Evolutionary conservation across 331 rosid species (phyloP).

Genomic region (Saraca asoca): DNA sequence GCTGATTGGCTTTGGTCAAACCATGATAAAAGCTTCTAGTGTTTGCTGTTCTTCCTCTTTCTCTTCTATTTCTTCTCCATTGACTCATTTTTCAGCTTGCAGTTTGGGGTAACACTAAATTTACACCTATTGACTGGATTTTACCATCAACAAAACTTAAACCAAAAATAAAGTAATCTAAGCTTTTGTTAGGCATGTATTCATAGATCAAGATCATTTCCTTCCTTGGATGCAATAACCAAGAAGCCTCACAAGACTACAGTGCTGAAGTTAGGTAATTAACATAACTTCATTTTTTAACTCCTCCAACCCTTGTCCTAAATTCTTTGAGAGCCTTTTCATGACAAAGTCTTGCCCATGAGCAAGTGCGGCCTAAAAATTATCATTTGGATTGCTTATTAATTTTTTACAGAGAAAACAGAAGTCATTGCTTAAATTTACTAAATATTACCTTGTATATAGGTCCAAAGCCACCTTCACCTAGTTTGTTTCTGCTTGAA

Average conservation of each 20-base stretch:
- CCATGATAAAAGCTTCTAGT: too few species aligned
- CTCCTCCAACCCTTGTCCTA: conserved; percentile 46
- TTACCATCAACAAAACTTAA: too few species aligned
- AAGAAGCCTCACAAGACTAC: conserved; percentile 45
- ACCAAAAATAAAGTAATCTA: conserved; percentile 39
- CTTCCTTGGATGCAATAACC: too few species aligned
- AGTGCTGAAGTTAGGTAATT: conserved; percentile 49
- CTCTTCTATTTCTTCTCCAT: too few species aligned
- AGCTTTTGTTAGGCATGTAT: conserved; percentile 36
- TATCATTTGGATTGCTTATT: neutral
- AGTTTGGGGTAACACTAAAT: too few species aligned
- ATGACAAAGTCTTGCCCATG: conserved; percentile 47
- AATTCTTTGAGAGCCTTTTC: conserved; percentile 42
- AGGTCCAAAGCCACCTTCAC: conserved; percentile 41
- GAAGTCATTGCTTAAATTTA: too few species aligned
- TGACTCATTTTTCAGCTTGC: too few species aligned
- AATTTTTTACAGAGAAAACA: neutral
- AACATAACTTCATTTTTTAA: conserved; percentile 44
- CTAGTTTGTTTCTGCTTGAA: conserved; percentile 19
- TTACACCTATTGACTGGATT: too few species aligned
- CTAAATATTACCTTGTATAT: conserved; percentile 31
- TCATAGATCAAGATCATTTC: conserved; percentile 38
- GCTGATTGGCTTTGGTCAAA: too few species aligned
- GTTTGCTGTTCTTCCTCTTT: too few species aligned
- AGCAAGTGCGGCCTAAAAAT: conserved; percentile 34